These are phyloP conservation scores for Lactarius hatsudake DNA, from an alignment of 768 basidiomycete species.

Conservation along the genomic window DNA sequence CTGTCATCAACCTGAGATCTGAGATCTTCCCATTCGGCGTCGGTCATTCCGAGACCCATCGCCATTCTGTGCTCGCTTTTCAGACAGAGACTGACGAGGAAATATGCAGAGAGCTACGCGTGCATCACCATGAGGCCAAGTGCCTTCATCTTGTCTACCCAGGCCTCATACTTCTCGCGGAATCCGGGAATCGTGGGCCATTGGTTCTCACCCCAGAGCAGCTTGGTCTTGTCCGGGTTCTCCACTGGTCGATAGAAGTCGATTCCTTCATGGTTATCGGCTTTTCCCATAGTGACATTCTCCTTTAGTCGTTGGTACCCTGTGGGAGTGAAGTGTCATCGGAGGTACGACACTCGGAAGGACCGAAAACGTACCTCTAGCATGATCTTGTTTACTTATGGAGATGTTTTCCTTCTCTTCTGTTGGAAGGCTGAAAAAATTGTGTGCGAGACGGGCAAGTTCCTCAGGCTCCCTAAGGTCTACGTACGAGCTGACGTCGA, in stretches of 20 bases:
- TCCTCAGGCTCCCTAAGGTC: slow-evolving; percentile 59
- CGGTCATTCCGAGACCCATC: slow-evolving; percentile 68
- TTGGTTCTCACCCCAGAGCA: slow-evolving; percentile 83
- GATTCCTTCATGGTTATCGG: slow-evolving; percentile 81
- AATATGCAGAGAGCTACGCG: slow-evolving; percentile 47
- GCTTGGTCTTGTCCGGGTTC: slow-evolving; percentile 63
- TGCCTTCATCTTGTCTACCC: slow-evolving; percentile 83
- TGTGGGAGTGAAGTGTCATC: slow-evolving; percentile 32
- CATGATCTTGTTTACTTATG: slow-evolving; percentile 64
- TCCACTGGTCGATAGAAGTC: slow-evolving; percentile 79
- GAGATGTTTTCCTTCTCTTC: slow-evolving; percentile 61
- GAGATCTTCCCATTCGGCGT: slow-evolving; percentile 66
- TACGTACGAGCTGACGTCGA: slow-evolving; percentile 63
- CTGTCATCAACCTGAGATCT: slow-evolving; percentile 72
- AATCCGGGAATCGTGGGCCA: slow-evolving; percentile 71
- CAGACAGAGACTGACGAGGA: background rate
- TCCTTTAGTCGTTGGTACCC: slow-evolving; percentile 80
- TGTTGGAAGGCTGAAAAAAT: slow-evolving; percentile 72
- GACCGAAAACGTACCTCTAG: slow-evolving; percentile 58
- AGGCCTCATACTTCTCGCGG: slow-evolving; percentile 59
- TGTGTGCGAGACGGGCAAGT: slow-evolving; percentile 57
- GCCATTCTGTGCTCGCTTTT: slow-evolving; percentile 59
- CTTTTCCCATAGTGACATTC: slow-evolving; percentile 82
- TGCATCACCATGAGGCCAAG: slow-evolving; percentile 83
- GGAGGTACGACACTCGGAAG: background rate